Conservation (phyloP, 257 asterid species). For the Solanum chiquidenum region DNA sequence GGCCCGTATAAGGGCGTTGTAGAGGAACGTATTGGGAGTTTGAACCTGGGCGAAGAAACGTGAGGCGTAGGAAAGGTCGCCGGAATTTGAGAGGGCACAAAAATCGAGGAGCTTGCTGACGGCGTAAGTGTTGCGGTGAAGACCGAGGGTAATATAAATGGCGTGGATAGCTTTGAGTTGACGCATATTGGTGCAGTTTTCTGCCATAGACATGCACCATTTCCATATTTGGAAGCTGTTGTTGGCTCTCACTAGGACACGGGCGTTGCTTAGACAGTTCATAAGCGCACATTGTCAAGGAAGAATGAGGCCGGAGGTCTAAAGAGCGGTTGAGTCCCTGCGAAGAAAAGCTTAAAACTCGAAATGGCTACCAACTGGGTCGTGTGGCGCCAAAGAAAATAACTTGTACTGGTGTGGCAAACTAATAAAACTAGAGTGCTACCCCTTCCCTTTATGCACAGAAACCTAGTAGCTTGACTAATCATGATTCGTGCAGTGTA, state of each 20-base stretch:
- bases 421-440: neutral
- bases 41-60: slow-evolving; percentile 45
- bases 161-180: slow-evolving; percentile 64
- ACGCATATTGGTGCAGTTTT: slow-evolving; percentile 32
- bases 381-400: neutral
- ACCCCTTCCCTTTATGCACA: neutral
- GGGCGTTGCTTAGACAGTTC: neutral
- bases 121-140: slow-evolving; percentile 31
- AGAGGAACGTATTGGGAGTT: slow-evolving; percentile 49
- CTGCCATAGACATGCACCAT: slow-evolving; percentile 25
- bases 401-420: neutral
- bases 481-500: neutral
- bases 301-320: neutral
- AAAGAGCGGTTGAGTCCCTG: neutral
- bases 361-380: neutral
- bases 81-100: slow-evolving; percentile 30
- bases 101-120: slow-evolving; percentile 63
- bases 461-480: neutral
- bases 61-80: slow-evolving; percentile 44
- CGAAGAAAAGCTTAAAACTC: neutral
- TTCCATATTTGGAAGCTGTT: slow-evolving; percentile 20
- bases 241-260: neutral
- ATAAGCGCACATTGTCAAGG: neutral
- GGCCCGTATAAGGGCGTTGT: slow-evolving; percentile 65
- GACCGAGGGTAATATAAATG: slow-evolving; percentile 50